Percentiles rank a stretch among this genome's conserved stretches.
phyloP scores from a whole-genome alignment of 164 flowering plant species.

The Nymphaea colorata region DNA sequence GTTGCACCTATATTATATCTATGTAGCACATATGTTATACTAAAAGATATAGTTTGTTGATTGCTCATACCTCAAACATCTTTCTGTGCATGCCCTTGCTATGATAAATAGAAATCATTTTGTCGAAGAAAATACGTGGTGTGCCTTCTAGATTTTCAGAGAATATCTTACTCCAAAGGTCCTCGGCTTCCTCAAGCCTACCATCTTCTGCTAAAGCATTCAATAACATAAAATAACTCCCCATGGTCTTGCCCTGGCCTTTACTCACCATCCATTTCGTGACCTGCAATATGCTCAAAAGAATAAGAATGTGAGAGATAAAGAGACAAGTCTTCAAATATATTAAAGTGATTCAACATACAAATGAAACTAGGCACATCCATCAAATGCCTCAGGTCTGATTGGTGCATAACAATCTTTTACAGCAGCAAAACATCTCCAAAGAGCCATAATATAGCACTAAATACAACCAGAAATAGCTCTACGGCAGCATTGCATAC shows the following conservation, averaged over 20 bases:
- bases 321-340: no score
- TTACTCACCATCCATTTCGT: constrained; percentile 96
- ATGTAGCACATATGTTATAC: background rate
- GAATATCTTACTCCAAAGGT: constrained; percentile 62
- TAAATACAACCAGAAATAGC: no score
- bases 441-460: no score
- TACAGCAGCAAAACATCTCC: no score
- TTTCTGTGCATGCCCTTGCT: constrained; percentile 60
- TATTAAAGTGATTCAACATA: no score
- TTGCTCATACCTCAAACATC: constrained; percentile 63
- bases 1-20: no score
- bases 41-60: background rate
- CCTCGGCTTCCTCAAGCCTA: constrained; percentile 84
- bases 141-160: constrained; percentile 51
- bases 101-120: constrained; percentile 75
- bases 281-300: constrained; percentile 27
- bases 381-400: no score
- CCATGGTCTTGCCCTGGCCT: constrained; percentile 97
- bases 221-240: constrained; percentile 55
- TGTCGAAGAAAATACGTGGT: constrained; percentile 70
- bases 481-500: no score
- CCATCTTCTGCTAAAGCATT: constrained; percentile 81
- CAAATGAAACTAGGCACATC: no score
- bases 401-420: no score
- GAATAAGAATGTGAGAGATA: background rate